Conservation (phyloP, 306 rosid genomes). For the Cucurbita argyrosperma region DNA sequence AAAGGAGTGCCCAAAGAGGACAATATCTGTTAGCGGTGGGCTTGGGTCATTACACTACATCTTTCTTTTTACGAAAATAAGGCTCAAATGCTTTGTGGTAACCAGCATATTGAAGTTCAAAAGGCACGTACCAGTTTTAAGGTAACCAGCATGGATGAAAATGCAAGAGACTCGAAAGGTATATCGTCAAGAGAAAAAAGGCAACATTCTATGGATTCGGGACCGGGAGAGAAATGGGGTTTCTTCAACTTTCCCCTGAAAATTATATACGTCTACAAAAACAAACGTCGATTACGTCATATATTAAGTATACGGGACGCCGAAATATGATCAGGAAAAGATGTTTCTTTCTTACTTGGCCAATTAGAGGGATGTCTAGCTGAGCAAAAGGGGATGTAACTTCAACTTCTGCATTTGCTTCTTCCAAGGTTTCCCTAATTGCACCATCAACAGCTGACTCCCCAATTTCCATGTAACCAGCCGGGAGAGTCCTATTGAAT, state of each 20-base stretch:
- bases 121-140: slow-evolving; percentile 57
- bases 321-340: background rate
- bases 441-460: slow-evolving; percentile 97
- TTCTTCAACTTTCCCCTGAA: slow-evolving; percentile 78
- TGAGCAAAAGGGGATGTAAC: slow-evolving; percentile 82
- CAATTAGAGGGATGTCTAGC: slow-evolving; percentile 84
- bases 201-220: slow-evolving; percentile 76
- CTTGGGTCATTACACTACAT: background rate
- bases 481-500: slow-evolving; percentile 81
- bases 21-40: no score
- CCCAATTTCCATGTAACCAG: slow-evolving; percentile 91
- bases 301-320: slow-evolving; percentile 4
- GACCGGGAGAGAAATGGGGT: slow-evolving; percentile 87
- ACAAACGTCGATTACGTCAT: slow-evolving; percentile 9
- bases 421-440: slow-evolving; percentile 87
- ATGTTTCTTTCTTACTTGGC: slow-evolving; percentile 51
- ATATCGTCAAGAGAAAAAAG: slow-evolving; percentile 70
- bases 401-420: slow-evolving; percentile 93
- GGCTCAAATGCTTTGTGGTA: background rate
- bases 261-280: slow-evolving; percentile 67
- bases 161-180: slow-evolving; percentile 75
- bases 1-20: no score
- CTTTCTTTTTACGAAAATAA: background rate
- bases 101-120: background rate
- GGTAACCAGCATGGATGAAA: slow-evolving; percentile 90